These are phyloP conservation scores for Epichloe aotearoae DNA, from an alignment of 2,329 filamentous ascomycete species.

Conservation along the genomic window DNA sequence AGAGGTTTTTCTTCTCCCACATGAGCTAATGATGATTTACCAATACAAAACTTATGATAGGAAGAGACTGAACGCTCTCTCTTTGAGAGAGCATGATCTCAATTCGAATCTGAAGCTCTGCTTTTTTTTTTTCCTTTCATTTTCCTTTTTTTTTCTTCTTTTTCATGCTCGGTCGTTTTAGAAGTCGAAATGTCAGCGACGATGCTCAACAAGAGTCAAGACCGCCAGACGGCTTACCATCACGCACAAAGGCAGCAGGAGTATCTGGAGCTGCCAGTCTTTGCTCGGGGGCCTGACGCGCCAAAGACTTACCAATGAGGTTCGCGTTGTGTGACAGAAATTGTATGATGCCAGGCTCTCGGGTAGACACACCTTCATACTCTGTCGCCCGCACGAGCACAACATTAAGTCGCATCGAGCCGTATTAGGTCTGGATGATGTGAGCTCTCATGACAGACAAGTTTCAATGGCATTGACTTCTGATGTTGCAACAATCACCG, in stretches of 20 bases:
- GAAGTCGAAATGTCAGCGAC: too few relatives aligned
- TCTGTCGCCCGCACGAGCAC: too few relatives aligned
- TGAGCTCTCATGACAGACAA: too few relatives aligned
- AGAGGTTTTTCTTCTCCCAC: slow-evolving; percentile 15
- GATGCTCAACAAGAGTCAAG: too few relatives aligned
- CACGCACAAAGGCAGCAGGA: not conserved
- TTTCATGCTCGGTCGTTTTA: not conserved
- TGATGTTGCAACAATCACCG: too few relatives aligned
- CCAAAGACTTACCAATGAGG: not conserved
- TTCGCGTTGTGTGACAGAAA: not conserved
- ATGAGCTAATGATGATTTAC: slow-evolving; percentile 49
- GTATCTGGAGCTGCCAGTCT: not conserved
- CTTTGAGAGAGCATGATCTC: slow-evolving; percentile 45
- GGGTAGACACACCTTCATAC: not conserved
- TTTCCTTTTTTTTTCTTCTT: not conserved
- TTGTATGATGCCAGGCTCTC: not conserved
- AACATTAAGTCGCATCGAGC: too few relatives aligned
- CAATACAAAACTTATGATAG: slow-evolving; percentile 45
- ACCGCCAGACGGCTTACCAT: not conserved
- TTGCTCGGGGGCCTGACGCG: too few relatives aligned
- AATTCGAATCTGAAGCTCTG: slow-evolving; percentile 47
- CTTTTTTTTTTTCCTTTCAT: slow-evolving; percentile 2
- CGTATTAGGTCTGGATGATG: too few relatives aligned
- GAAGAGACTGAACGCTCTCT: slow-evolving; percentile 53
- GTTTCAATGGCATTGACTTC: too few relatives aligned